Base-by-base conservation (phyloP, 2,329 filamentous ascomycete species). In the Cytospora leucostoma region DNA sequence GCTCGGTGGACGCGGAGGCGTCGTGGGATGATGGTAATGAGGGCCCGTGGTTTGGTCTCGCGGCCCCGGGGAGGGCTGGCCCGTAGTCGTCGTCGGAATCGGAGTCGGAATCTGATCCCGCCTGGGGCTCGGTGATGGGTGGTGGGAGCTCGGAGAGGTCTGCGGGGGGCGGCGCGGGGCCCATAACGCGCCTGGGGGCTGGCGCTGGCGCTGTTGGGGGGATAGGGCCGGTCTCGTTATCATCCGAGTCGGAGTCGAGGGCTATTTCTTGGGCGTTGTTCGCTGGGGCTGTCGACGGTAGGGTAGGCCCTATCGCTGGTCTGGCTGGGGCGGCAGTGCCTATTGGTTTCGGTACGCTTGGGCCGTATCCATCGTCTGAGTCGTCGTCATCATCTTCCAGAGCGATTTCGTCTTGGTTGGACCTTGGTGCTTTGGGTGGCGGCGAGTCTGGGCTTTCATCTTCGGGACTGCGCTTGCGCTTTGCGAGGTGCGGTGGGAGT, bases 401-500 rank as follows among this genome's bases (percentile, higher is more conserved):
- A 40, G 78, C 70, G 53, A 84, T 80, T 68, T 84, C 82, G 62
- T 82, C 74, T 68, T 74, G 77, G 77, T 80, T 85, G 71, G 74
- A 84, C 80, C 12, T 81, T 69, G 70, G 75, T 68, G 71, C 69
- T 69, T 87, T 87, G 59, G 74, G 67, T 5, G 79, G 79, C 44
- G 78, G 81, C 7, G 77, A 77, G 33, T 72, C 71, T 13, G 74
- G 70, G 19, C 68, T 68, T 19, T 70, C 69, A 55, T 80, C 74
- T 49, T 80, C 78, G 5, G 78, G 69, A 5, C 79, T 81, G 70
- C 84, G 84, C 70, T 88, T 88, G 70, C 86, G 82, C 74, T 88
- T 88, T 38, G 84, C 72, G 50, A 89, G 81, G 66, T 90, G 86
- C 5, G 89, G 82, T 13, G 91, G 90, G 32, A 93, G 75, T 65